Percentiles rank a stretch among this genome's conserved stretches.
phyloP scores from a whole-genome alignment of 2,329 filamentous ascomycete species.

The Aureobasidium sp. region DNA sequence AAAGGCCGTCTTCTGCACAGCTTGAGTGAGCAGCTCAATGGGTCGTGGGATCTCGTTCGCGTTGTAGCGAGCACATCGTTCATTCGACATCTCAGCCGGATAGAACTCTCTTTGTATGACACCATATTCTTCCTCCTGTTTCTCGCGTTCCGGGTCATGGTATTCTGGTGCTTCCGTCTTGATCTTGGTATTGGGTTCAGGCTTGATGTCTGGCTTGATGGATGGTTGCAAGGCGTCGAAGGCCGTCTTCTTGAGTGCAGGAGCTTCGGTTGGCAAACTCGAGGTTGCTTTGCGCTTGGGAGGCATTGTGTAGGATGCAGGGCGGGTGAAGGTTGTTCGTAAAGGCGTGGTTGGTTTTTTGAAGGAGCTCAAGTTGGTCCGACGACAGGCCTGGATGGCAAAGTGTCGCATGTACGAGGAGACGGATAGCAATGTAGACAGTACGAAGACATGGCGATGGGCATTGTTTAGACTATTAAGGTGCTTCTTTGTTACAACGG shows the following conservation, averaged over 20 bases:
- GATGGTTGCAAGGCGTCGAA: background rate
- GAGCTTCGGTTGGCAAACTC: constrained; percentile 20
- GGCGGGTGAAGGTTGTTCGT: background rate
- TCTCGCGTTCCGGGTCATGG: constrained; percentile 26
- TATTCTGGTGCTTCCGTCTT: constrained; percentile 15
- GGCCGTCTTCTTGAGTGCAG: constrained; percentile 15
- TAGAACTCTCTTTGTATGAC: constrained; percentile 59
- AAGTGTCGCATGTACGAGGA: background rate
- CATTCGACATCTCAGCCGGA: constrained; percentile 76
- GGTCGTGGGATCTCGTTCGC: constrained; percentile 61
- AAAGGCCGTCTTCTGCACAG: constrained; percentile 52
- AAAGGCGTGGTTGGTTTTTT: background rate
- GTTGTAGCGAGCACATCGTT: constrained; percentile 66
- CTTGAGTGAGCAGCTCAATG: constrained; percentile 56
- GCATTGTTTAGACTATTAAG: background rate
- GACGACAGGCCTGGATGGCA: no score
- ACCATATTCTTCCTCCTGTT: constrained; percentile 27
- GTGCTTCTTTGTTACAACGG: constrained; percentile 1
- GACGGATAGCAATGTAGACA: background rate
- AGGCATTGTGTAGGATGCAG: constrained; percentile 19
- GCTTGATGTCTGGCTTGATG: constrained; percentile 1
- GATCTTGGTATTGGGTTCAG: background rate
- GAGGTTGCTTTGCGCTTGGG: constrained; percentile 26
- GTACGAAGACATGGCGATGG: background rate
- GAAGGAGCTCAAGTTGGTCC: background rate